Conservation (phyloP, 2,329 filamentous ascomycete species). For the Fusarium beomiforme region DNA sequence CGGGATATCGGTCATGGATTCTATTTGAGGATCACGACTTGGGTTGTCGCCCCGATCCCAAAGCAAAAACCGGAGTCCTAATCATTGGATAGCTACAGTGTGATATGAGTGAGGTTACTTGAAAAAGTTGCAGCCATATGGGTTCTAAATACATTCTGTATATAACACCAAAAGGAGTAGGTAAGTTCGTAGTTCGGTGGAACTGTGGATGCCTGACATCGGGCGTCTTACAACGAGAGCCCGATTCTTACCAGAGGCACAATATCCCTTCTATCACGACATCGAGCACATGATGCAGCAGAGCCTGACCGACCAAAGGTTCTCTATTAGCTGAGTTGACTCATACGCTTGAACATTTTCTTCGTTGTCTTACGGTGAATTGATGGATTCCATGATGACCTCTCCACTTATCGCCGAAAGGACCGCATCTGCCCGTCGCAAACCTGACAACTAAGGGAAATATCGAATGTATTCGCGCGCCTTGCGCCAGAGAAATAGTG, state of each 20-base stretch:
- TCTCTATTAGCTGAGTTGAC: not conserved
- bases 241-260: not conserved
- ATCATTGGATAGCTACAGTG: not conserved
- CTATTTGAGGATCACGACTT: conserved; percentile 24
- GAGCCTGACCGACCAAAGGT: conserved; percentile 9
- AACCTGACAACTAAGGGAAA: conserved; percentile 12
- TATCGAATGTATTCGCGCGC: conserved; percentile 12
- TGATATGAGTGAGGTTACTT: not conserved
- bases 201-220: not conserved
- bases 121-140: not conserved
- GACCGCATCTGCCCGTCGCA: conserved; percentile 34
- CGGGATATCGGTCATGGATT: conserved; percentile 30
- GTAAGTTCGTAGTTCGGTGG: not conserved
- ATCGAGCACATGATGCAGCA: conserved; percentile 20
- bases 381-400: conserved; percentile 10
- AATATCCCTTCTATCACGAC: conserved; percentile 15
- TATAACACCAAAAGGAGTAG: not conserved
- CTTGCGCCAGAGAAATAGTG: not conserved
- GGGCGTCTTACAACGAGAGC: conserved; percentile 6
- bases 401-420: conserved; percentile 29
- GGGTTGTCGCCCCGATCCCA: not conserved
- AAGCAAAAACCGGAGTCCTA: not conserved
- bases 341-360: conserved; percentile 2
- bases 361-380: not conserved
- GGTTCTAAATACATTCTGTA: not conserved